Evolutionary conservation across 306 rosid species (phyloP).

Genomic region (Medicago lupulina): DNA sequence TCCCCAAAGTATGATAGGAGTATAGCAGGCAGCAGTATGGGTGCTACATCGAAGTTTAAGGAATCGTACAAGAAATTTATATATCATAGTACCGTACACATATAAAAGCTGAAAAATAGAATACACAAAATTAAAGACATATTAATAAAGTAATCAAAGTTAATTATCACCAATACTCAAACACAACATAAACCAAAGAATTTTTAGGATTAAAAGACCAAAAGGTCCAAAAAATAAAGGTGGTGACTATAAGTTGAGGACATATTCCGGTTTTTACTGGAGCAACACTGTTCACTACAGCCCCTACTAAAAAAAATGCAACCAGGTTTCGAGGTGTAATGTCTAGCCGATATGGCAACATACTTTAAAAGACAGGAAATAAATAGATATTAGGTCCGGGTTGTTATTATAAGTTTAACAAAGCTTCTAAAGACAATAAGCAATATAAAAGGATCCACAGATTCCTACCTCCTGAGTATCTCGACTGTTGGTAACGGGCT

Average conservation of each 20-base stretch:
- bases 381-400: neutral
- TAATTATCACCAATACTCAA: conserved; percentile 1
- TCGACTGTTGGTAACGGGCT: conserved; percentile 93
- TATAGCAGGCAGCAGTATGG: neutral
- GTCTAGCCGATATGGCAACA: neutral
- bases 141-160: neutral
- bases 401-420: conserved; percentile 16
- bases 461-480: conserved; percentile 88
- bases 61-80: neutral
- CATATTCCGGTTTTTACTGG: neutral
- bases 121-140: neutral
- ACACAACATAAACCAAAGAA: neutral
- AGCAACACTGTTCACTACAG: neutral
- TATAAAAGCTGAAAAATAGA: neutral
- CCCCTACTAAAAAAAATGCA: neutral
- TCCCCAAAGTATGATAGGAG: neutral
- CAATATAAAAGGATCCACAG: conserved; percentile 17
- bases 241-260: neutral
- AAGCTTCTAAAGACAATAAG: conserved; percentile 38
- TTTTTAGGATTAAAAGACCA: neutral
- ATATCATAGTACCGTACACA: neutral
- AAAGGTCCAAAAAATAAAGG: neutral
- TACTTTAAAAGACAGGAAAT: neutral
- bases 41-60: neutral
- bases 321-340: neutral